A percentile compares a stretch with the other conserved stretches of the same genome.
Conservation (phyloP, 176 grass and related monocot genomes). For the Aegilops speltoides region DNA sequence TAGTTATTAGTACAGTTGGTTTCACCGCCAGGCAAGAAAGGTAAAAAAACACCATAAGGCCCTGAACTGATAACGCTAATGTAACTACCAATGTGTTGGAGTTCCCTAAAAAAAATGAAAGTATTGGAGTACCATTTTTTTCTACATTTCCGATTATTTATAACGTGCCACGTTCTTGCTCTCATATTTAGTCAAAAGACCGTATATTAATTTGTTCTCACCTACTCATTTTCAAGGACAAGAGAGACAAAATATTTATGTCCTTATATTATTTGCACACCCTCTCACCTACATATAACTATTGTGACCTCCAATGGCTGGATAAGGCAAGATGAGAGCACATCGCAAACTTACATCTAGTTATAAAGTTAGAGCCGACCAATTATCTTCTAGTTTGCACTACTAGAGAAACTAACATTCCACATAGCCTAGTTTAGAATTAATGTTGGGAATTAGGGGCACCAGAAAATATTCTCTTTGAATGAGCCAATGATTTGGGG, state of each 20-base stretch:
- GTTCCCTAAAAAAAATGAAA: not conserved
- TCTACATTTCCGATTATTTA: not conserved
- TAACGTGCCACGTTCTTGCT: not conserved
- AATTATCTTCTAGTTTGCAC: not conserved
- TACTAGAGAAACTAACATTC: not conserved
- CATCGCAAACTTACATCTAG: not conserved
- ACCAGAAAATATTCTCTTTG: not conserved
- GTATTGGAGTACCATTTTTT: not conserved
- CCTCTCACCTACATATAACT: not conserved
- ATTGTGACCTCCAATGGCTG: not conserved
- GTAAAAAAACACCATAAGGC: too few relatives aligned
- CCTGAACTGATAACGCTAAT: too few relatives aligned
- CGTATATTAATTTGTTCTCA: not conserved
- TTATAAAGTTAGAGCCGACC: not conserved
- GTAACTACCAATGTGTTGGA: too few relatives aligned
- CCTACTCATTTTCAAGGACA: not conserved
- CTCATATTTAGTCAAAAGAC: not conserved
- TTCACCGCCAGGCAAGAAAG: too few relatives aligned
- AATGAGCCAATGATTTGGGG: not conserved
- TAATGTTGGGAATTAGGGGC: not conserved
- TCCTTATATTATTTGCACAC: not conserved
- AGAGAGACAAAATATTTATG: not conserved
- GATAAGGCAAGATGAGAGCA: not conserved
- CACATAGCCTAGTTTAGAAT: not conserved
- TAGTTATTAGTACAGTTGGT: too few relatives aligned